Evolutionary conservation across 352 stramenopile genomes (phyloP), one percentile per base, ranked within the genome.

Genomic region (Globisporangium paroecandrum): DNA sequence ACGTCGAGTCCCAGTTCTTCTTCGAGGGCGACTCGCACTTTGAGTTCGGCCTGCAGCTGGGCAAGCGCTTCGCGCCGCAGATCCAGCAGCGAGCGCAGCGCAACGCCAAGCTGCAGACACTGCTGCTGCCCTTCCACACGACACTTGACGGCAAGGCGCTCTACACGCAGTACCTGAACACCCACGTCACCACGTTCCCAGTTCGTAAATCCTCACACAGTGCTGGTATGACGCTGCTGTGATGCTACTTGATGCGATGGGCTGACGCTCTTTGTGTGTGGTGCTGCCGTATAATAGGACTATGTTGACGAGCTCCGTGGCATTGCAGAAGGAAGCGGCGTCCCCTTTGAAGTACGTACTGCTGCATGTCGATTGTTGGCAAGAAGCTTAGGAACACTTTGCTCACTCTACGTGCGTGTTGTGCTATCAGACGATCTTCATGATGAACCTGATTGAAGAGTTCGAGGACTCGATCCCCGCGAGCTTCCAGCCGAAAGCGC

Each of bases 371-470:
- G 12, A 20, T 24, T n/a, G 43, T 29, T 56, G 3, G 24, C 4
- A 64, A 24, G 36, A 18, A 43, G 3, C 36, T 43, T 7, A 15
- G 38, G 38, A 47, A 10, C 38, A 47, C 13, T 15, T 47, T 47
- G 36, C 46, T 62, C 53, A 61, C 13, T 66, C 7, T 22, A 8
- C n/a, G 15, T 24, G 4, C 6, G 2, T 38, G 3, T 25, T 41
- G 15, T 10, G 18, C 27, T 25, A 4, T 12, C n/a, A 80, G 72
- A 88, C 75, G 9, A 66, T 93, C 38, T 93, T 93, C 60, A 69
- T 91, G 49, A 71, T 86, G 68, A 93, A 93, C 71, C 69, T 93
- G n/a, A 74, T 87, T 24, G 85, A 93, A 58, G 83, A 93, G 60
- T 93, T 86, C 27, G 79, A 84, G 22, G 80, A 87, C 51, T 81